Base-by-base conservation (phyloP, 2,329 filamentous ascomycete species). In the Ophiognomonia clavigignenti-juglandacearum region DNA sequence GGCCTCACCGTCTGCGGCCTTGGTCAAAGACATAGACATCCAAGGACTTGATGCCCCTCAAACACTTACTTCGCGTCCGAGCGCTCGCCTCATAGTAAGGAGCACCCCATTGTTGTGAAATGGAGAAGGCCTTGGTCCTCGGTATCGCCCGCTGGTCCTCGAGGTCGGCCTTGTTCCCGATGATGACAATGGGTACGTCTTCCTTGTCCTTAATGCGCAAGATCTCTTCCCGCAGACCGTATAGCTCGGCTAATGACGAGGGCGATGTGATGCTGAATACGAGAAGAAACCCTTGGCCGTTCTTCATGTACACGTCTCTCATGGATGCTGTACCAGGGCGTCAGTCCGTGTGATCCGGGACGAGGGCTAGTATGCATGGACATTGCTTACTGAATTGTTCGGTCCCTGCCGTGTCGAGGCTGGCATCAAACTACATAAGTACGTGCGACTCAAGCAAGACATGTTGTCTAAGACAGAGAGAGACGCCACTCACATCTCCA, bases 41-140 rank as follows among this genome's bases (percentile, higher is more conserved):
- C n/a, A n/a, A n/a, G n/a, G n/a, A n/a, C n/a, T n/a, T n/a, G n/a
- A n/a, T n/a, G n/a, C n/a, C n/a, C n/a, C n/a, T n/a, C n/a, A n/a
- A 34, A 37, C 49, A 65, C 75, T 61, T 62, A 87, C 61, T 87
- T 60, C 85, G 76, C 57, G 87, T 83, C 54, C 90, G 77, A 42
- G 90, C 90, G 53, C 86, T 92, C 29, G 90, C 86, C 69, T 96
- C 90, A 61, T 95, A 96, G 64, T 95, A 96, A 1, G 90, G 90
- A 29, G 87, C 87, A 18, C 85, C 85, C 90, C 90, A 96, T 60
- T 78, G 79, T 61, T 93, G 88, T n/a, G 87, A 90, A 53, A 95
- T 78, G 26, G 85, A 78, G 61, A 95, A 95, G 5, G 88, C 90
- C 57, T 83, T 83, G 52, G 86, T 84, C 43, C 88, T 80, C 11